Base-by-base conservation (phyloP, 768 basidiomycete species). In the Lactarius quietus region DNA sequence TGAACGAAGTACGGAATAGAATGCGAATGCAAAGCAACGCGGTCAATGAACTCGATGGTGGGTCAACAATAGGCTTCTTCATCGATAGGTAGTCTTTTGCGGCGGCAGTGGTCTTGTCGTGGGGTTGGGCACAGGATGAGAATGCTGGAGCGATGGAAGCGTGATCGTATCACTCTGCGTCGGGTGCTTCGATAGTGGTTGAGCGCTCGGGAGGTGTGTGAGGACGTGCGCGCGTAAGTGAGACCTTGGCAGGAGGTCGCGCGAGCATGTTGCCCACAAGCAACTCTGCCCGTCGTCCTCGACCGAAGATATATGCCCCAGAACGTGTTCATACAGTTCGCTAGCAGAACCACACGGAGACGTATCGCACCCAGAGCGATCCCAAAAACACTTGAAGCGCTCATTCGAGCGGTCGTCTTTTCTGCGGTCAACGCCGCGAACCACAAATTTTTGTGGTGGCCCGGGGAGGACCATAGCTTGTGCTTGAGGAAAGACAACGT, bases 381-480 rank as follows among this genome's bases (percentile, higher is more conserved):
- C 78, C 94, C 93, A 96, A 33, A 81, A 82, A 73, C 94, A 95
- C 70, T 84, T 85, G 76, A 88, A 92, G 57, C 82, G 82, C 54
- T 90, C 86, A 45, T 78, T 81, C 15, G 78, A 79, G 65, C 82
- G 74, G 0, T 81, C 71, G 63, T 87, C 85, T 74, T 86, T 87
- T 62, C 84, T 80, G 60, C 89, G 77, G 64, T 87, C 85, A 51
- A 98, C 89, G 7, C 95, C 95, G 41, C 88, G 88, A 56, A 99
- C 93, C 43, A 99, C 82, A 72, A 96, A 99, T 60, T 85, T 82
- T 69, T 87, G 88, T 5, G 84, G 81, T 6, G 85, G 83, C 1
- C 87, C 89, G 39, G 81, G 84, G 39, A 92, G 80, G 26, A 95
- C 92, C 86, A 93, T 93, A 1, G 95, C 93, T 69, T 87, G 85